Evolutionary conservation across 2,329 filamentous ascomycete genomes (phyloP).

Genomic region (Alternaria sp.): DNA sequence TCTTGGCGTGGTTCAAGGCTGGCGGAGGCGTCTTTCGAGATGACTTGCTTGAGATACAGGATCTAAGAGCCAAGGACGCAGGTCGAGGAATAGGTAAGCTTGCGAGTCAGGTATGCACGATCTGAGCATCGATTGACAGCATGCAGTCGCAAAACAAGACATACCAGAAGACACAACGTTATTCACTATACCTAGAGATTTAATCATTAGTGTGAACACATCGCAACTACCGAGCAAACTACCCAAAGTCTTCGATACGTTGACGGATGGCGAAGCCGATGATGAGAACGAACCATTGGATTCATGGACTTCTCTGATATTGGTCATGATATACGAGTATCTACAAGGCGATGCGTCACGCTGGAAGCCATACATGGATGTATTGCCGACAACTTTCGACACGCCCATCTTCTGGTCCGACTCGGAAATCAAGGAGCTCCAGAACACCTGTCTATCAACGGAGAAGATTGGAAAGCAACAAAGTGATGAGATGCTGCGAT

Average conservation of each 20-base stretch:
- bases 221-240: slow-evolving; percentile 27
- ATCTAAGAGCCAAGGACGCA: slow-evolving; percentile 29
- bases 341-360: slow-evolving; percentile 28
- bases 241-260: slow-evolving; percentile 26
- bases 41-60: slow-evolving; percentile 32
- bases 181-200: slow-evolving; percentile 31
- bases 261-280: slow-evolving; percentile 19
- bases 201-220: slow-evolving; percentile 33
- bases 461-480: slow-evolving; percentile 35
- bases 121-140: not conserved
- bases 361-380: slow-evolving; percentile 37
- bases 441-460: slow-evolving; percentile 28
- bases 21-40: slow-evolving; percentile 32
- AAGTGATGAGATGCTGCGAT: slow-evolving; percentile 28
- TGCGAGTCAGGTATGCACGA: rapidly evolving
- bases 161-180: slow-evolving; percentile 30
- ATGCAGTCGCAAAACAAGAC: slow-evolving; percentile 24
- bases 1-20: slow-evolving; percentile 33
- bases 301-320: slow-evolving; percentile 32
- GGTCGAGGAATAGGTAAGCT: slow-evolving; percentile 34
- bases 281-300: slow-evolving; percentile 27
- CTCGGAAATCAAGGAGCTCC: slow-evolving; percentile 28
- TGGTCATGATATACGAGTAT: slow-evolving; percentile 34
- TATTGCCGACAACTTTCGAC: slow-evolving; percentile 30
- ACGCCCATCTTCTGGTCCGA: slow-evolving; percentile 36